phyloP scores from a whole-genome alignment of 129 eudicot genomes.

The Tagetes patula region DNA sequence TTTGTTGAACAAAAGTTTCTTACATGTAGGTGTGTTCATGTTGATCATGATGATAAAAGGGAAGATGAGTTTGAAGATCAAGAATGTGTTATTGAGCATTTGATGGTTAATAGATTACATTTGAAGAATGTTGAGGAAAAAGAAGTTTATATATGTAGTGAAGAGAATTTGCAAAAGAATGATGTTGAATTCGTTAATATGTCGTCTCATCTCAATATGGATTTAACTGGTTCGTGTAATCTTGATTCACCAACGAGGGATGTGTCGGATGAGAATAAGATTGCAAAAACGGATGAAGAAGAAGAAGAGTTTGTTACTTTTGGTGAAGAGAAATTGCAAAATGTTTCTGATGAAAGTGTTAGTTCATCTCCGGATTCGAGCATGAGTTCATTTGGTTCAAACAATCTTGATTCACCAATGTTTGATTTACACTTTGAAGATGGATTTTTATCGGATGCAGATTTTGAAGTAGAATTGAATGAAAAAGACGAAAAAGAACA shows the following conservation, averaged over 20 bases:
- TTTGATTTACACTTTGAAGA: slow-evolving; percentile 46
- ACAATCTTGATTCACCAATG: slow-evolving; percentile 25
- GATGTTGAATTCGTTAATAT: slow-evolving; percentile 12
- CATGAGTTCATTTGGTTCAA: slow-evolving; percentile 32
- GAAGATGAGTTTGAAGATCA: slow-evolving; percentile 26
- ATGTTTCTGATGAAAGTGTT: slow-evolving; percentile 26
- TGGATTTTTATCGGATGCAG: slow-evolving; percentile 65
- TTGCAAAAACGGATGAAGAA: slow-evolving; percentile 11
- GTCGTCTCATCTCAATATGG: neutral
- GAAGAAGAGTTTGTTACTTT: slow-evolving; percentile 26
- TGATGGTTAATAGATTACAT: neutral
- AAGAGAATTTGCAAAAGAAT: slow-evolving; percentile 16
- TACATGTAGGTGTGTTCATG: slow-evolving; percentile 17
- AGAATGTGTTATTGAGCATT: slow-evolving; percentile 20
- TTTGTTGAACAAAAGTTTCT: neutral
- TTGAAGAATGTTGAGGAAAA: slow-evolving; percentile 23
- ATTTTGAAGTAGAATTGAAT: slow-evolving; percentile 46
- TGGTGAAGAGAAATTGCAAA: slow-evolving; percentile 21
- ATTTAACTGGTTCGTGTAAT: slow-evolving; percentile 15
- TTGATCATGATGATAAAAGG: slow-evolving; percentile 15
- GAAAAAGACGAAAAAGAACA: slow-evolving; percentile 17
- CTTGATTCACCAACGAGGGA: slow-evolving; percentile 32
- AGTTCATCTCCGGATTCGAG: slow-evolving; percentile 31
- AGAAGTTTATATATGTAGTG: slow-evolving; percentile 21
- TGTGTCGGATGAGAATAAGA: slow-evolving; percentile 16